These are phyloP conservation scores for Plasmodium coatneyi DNA, from an alignment of 169 alveolate species.

Conservation along the genomic window DNA sequence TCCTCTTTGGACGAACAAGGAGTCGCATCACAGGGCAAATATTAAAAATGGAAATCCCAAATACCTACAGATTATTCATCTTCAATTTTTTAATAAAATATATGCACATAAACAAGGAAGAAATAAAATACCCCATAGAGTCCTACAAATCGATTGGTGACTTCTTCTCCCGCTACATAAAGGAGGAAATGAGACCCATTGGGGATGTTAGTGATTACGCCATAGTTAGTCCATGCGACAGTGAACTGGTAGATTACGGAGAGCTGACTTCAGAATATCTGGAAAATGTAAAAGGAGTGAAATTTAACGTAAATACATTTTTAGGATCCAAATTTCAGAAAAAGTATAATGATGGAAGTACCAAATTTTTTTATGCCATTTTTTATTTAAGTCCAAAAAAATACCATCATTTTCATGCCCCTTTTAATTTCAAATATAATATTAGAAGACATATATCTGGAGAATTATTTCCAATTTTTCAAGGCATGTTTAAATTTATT, in stretches of 20 bases:
- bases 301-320: slow-evolving; percentile 34
- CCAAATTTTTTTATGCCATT: slow-evolving; percentile 58
- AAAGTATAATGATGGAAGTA: slow-evolving; percentile 48
- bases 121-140: slow-evolving; percentile 69
- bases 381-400: slow-evolving; percentile 53
- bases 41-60: slow-evolving; percentile 29
- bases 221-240: slow-evolving; percentile 55
- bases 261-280: slow-evolving; percentile 33
- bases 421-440: slow-evolving; percentile 53
- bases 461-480: slow-evolving; percentile 48
- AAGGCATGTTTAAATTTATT: slow-evolving; percentile 53
- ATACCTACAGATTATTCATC: slow-evolving; percentile 7
- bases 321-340: slow-evolving; percentile 45
- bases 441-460: slow-evolving; percentile 72
- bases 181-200: slow-evolving; percentile 69
- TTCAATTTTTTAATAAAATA: slow-evolving; percentile 36
- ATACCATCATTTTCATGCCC: slow-evolving; percentile 76
- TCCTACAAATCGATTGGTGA: slow-evolving; percentile 48
- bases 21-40: slow-evolving; percentile 53
- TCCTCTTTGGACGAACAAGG: slow-evolving; percentile 58
- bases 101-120: slow-evolving; percentile 48
- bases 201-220: slow-evolving; percentile 53
- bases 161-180: slow-evolving; percentile 56
- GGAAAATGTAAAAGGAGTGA: slow-evolving; percentile 35
- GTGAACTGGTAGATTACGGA: slow-evolving; percentile 56